A percentile compares a stretch with the other conserved stretches of the same genome.
Conservation (phyloP, 1,139 yeast genomes). For the Eremothecium cymbalariae region DNA sequence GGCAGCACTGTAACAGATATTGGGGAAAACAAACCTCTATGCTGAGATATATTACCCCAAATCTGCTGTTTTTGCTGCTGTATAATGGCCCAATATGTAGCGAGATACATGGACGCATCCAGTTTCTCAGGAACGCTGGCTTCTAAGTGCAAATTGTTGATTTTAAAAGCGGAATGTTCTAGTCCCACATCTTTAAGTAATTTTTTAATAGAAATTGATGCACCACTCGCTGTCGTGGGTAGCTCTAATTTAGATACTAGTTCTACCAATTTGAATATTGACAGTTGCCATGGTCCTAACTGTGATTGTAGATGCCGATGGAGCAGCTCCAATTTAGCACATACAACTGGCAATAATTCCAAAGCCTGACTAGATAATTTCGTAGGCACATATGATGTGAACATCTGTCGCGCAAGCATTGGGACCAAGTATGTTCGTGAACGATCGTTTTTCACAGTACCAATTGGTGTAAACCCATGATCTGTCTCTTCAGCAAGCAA, state of each 20-base stretch:
- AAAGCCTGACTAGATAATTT: conserved; percentile 31
- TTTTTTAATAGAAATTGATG: conserved; percentile 30
- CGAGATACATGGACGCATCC: conserved; percentile 19
- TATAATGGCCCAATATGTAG: conserved; percentile 25
- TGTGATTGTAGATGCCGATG: conserved; percentile 47
- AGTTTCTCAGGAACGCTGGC: conserved; percentile 6
- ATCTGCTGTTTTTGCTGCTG: conserved; percentile 25
- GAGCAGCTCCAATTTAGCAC: conserved; percentile 42
- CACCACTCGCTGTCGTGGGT: conserved; percentile 19
- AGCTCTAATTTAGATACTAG: conserved; percentile 31
- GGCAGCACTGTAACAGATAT: conserved; percentile 27
- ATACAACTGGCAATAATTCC: conserved; percentile 31
- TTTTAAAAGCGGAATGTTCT: conserved; percentile 17
- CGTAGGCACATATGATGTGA: conserved; percentile 23
- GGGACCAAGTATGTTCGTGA: conserved; percentile 22
- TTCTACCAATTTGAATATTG: conserved; percentile 42
- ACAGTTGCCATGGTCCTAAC: conserved; percentile 42
- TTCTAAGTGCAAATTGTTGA: conserved; percentile 4
- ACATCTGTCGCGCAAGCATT: conserved; percentile 25
- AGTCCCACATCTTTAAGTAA: conserved; percentile 14
- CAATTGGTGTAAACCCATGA: conserved; percentile 24
- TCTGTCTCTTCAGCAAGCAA: conserved; percentile 29
- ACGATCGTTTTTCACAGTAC: conserved; percentile 27
- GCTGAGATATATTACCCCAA: conserved; percentile 27
- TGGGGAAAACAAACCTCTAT: conserved; percentile 23